Evolutionary conservation across 441 rosid species (phyloP), one percentile per base, ranked within the genome.

Genomic region (Adansonia madagascariensis): DNA sequence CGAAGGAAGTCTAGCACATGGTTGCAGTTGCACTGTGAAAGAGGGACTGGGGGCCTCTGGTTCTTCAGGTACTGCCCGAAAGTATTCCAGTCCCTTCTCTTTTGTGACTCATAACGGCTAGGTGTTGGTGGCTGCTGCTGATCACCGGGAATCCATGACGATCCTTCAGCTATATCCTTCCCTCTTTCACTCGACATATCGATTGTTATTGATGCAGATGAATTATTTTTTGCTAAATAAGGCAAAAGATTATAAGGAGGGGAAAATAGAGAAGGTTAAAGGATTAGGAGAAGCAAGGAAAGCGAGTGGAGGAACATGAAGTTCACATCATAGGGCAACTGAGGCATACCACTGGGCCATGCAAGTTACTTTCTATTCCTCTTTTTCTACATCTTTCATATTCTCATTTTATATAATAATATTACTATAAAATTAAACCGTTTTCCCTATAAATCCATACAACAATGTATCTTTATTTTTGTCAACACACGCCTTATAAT

Each of bases 21-120:
- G 78, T 85, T 91, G 84, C 84, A 88, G 81, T 82, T 89, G 80
- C 93, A 91, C 78, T 88, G 95, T 14, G 95, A 87, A 61, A 91
- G 80, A 2, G 88, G 84, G 9, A 91, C 90, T 0, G 92, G 90
- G 0, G 95, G 91, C 76, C 93, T 88, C 61, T 89, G 93, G 77
- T 88, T 91, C 85, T 80, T 91, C 77, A 91, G 69, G 75, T 88
- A 91, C 82, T 91, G 95, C 7, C 89, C 90, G 69, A 91, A 91
- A 44, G 94, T 88, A 84, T 91, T 91, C 94, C 94, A 91, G 80
- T 91, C 95, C 9, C 95, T 84, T 77, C 95, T 80, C 83, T 91
- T 91, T 52, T 91, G 95, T 6, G 93, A 91, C 81, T 89, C 95
- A 57, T 91, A 91, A 6, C 95, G 89, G 83, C 91, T 89, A 15